Base-by-base conservation (phyloP, 2,329 filamentous ascomycete species). In the Neospermospora avenae region DNA sequence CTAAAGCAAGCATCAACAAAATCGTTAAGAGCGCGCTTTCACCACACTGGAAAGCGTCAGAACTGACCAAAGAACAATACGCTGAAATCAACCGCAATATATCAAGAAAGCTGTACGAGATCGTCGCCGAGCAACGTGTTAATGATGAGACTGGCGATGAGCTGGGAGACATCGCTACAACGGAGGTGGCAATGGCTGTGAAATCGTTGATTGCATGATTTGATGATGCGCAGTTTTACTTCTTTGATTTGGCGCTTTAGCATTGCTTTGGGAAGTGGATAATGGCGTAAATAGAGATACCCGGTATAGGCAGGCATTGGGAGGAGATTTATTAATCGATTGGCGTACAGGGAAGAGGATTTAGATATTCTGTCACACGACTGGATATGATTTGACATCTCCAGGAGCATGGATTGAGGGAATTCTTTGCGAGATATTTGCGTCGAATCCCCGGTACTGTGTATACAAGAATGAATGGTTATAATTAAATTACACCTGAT, bases 51-150 rank as follows among this genome's bases (percentile, higher is more conserved):
- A 84, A 87, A 63, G 88, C 88, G 44, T 87, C 89, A 68, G 84
- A 88, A 64, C 82, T 98, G 63, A 91, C 87, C 18, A 90, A 92
- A 67, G 90, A 96, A 61, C 89, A 97, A 74, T 99, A 96, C 74
- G 93, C 91, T 2, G 85, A 86, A 59, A 96, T 98, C 75, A 98
- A 98, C 72, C 87, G 92, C 63, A 88, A 89, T 62, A 87, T 98
- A 35, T 97, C 91, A 44, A 88, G 91, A 60, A 90, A 88, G 76
- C 79, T 99, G 60, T 99, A 99, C 75, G 91, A 86, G 65, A 82
- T 85, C 63, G 79, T 72, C 44, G 64, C 67, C 5, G 69, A 72
- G 39, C 59, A 61, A 53, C 60, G 66, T 45, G 75, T 79, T 24
- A 80, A 95, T 31, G 84, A 89, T 69, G 81, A 88, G 22, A 83